A percentile compares a stretch with the other conserved stretches of the same genome.
phyloP scores from a whole-genome alignment of 768 basidiomycete genomes.

The Clitopilus hobsonii region DNA sequence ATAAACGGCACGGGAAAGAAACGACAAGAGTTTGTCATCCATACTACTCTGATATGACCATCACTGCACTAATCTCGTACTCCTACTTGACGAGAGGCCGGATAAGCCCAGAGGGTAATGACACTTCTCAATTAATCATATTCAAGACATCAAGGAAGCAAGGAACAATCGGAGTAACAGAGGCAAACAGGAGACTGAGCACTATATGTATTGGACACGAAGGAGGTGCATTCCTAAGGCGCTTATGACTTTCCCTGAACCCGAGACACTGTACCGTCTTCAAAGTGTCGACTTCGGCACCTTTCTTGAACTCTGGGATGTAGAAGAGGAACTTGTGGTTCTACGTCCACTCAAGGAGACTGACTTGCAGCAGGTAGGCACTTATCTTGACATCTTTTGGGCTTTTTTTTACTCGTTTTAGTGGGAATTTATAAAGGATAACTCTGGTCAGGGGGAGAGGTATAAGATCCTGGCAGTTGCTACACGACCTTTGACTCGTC shows the following conservation, averaged over 20 bases:
- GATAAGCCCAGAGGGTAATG: too few species aligned
- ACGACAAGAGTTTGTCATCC: too few species aligned
- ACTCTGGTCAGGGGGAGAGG: not conserved
- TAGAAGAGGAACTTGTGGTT: not conserved
- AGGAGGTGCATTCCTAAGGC: too few species aligned
- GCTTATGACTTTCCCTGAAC: constrained; percentile 5
- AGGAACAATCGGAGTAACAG: too few species aligned
- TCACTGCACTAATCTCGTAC: too few species aligned
- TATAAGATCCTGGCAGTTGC: constrained; percentile 7
- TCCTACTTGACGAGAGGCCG: too few species aligned
- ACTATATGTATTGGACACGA: too few species aligned
- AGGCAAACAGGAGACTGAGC: too few species aligned
- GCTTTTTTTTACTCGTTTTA: not conserved
- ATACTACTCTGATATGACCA: too few species aligned
- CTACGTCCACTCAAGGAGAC: not conserved
- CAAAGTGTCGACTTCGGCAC: constrained; percentile 6
- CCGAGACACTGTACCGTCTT: not conserved
- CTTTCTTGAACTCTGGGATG: constrained; percentile 3
- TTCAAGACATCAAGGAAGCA: too few species aligned
- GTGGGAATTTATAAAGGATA: constrained; percentile 6
- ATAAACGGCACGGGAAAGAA: too few species aligned
- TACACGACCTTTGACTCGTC: constrained; percentile 1
- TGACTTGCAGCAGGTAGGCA: not conserved
- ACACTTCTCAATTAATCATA: too few species aligned
- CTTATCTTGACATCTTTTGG: not conserved